Evolutionary conservation across 306 rosid genomes (phyloP).

Genomic region (Vigna reflexopilosa): DNA sequence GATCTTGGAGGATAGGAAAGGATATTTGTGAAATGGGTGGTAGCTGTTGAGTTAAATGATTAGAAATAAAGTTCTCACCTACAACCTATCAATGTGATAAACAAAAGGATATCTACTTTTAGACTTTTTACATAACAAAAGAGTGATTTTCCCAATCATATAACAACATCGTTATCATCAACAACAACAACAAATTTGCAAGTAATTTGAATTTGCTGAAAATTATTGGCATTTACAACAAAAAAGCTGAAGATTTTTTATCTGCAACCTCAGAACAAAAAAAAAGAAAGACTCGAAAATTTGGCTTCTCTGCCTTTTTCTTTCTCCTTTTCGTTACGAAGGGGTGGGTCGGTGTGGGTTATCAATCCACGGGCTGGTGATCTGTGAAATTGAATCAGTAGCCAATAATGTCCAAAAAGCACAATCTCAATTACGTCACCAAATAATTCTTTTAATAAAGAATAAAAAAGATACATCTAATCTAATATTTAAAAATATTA

Average conservation of each 20-base stretch:
- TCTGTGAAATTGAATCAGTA: conserved; percentile 27
- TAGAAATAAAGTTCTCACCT: conserved; percentile 2
- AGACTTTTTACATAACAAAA: not conserved
- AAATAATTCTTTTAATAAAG: not conserved
- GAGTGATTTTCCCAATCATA: not conserved
- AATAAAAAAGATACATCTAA: not conserved
- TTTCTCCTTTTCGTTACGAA: not conserved
- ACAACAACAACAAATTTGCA: not conserved
- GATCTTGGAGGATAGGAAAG: not conserved
- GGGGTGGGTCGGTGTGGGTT: not conserved
- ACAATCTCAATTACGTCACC: conserved; percentile 26
- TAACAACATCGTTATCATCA: not conserved
- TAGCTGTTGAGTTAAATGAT: not conserved
- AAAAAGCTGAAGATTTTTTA: not conserved
- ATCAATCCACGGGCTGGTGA: not conserved
- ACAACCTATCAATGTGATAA: not conserved
- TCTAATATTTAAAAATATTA: no score
- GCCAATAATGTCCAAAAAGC: conserved; percentile 19
- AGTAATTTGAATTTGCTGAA: conserved; percentile 24
- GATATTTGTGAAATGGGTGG: not conserved
- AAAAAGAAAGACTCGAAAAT: not conserved
- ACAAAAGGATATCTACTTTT: conserved; percentile 12
- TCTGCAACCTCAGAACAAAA: not conserved
- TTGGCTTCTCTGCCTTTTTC: not conserved
- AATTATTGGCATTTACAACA: conserved; percentile 11